Evolutionary conservation across 1,284 basidiomycete genomes (phyloP).

Genomic region (Boletus semigastroideus): DNA sequence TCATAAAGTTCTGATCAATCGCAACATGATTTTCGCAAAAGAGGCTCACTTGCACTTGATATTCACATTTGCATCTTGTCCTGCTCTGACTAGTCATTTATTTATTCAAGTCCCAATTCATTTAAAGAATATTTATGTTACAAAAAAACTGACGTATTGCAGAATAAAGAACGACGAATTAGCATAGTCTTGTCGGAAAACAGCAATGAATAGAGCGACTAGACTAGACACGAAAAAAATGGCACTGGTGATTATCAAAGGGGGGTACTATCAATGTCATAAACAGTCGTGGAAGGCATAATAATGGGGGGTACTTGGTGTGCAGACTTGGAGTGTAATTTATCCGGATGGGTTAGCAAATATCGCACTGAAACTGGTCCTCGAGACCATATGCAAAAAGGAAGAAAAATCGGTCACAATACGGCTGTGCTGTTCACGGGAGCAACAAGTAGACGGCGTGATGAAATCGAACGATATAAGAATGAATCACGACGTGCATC

Average conservation of each 20-base stretch:
- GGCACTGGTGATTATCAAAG: conserved; percentile 18
- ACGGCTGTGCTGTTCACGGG: conserved; percentile 13
- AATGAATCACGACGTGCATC: conserved; percentile 15
- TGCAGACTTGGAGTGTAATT: conserved; percentile 1
- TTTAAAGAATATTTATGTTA: conserved; percentile 1
- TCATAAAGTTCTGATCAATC: no score
- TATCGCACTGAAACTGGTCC: conserved; percentile 17
- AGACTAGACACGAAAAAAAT: conserved; percentile 14
- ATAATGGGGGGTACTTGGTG: conserved; percentile 2
- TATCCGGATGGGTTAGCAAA: conserved; percentile 9
- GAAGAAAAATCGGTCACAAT: conserved; percentile 12
- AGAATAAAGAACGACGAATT: conserved; percentile 19
- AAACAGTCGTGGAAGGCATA: conserved; percentile 22
- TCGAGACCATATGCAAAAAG: conserved; percentile 22
- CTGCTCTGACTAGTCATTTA: no score
- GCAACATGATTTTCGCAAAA: no score
- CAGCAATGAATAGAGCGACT: conserved; percentile 5
- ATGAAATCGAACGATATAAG: conserved; percentile 8
- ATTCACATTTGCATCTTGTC: no score
- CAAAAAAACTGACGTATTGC: conserved; percentile 18
- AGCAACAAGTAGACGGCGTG: conserved; percentile 12
- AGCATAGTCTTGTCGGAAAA: conserved; percentile 6
- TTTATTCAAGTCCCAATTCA: no score
- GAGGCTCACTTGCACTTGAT: no score
- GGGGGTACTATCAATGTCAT: conserved; percentile 26